A percentile compares a stretch with the other conserved stretches of the same genome.
Evolutionary conservation across 306 rosid species (phyloP).

Genomic region (Quercus agrifolia): DNA sequence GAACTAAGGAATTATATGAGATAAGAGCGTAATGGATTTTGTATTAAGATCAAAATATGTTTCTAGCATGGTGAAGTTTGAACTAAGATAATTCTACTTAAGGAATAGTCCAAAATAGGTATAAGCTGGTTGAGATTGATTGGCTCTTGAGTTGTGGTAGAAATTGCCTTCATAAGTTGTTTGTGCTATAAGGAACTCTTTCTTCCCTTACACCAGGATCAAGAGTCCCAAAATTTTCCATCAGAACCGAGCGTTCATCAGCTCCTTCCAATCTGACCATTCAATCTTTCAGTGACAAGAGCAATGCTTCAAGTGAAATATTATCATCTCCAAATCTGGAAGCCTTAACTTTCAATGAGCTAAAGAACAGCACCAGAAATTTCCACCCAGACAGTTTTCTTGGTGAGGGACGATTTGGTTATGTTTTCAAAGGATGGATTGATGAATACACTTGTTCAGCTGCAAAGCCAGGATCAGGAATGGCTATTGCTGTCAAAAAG

Average conservation of each 20-base stretch:
- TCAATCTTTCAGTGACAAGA: conserved; percentile 47
- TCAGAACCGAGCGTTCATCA: conserved; percentile 47
- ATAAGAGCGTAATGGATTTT: not conserved
- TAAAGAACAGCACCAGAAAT: conserved; percentile 79
- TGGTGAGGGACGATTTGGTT: conserved; percentile 95
- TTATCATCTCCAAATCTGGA: conserved; percentile 70
- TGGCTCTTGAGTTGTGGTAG: not conserved
- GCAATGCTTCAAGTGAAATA: conserved; percentile 64
- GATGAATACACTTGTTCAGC: conserved; percentile 43
- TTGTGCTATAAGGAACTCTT: conserved; percentile 13
- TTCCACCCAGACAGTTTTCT: conserved; percentile 85
- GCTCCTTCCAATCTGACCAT: conserved; percentile 44
- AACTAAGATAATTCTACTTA: not conserved
- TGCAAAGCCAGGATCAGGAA: conserved; percentile 78
- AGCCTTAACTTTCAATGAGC: conserved; percentile 69
- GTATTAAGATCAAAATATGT: not conserved
- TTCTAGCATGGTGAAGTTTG: not conserved
- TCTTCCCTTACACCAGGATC: conserved; percentile 24
- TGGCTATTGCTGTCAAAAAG: conserved; percentile 91
- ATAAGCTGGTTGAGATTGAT: not conserved
- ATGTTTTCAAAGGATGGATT: conserved; percentile 37
- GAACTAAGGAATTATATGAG: not conserved
- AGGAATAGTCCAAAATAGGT: too few species aligned
- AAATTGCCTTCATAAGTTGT: not conserved
- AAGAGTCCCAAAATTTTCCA: conserved; percentile 45